Evolutionary conservation across 768 basidiomycete genomes (phyloP).

Genomic region (Inosperma sp.): DNA sequence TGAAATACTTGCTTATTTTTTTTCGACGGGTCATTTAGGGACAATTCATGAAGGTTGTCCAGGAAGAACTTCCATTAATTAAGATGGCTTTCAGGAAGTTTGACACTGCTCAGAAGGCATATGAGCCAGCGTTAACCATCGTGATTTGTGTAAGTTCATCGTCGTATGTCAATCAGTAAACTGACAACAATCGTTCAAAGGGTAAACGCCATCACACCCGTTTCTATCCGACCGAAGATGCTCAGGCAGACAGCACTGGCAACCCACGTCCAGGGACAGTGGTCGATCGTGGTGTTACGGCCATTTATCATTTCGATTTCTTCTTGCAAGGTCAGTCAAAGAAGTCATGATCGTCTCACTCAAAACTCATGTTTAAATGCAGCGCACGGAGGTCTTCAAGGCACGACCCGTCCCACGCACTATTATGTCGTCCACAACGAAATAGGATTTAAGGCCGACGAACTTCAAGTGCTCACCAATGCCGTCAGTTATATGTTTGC

Average conservation of each 20-base stretch:
- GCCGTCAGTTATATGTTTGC: slow-evolving; percentile 74
- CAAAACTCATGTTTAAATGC: background rate
- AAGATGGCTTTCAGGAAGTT: slow-evolving; percentile 53
- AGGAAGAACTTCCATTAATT: slow-evolving; percentile 62
- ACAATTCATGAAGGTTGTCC: slow-evolving; percentile 62
- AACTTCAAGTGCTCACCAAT: slow-evolving; percentile 67
- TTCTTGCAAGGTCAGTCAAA: slow-evolving; percentile 53
- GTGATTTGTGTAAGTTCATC: slow-evolving; percentile 64
- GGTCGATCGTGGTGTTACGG: slow-evolving; percentile 73
- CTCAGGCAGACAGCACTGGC: slow-evolving; percentile 55
- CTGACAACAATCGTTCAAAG: slow-evolving; percentile 15
- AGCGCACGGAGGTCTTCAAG: slow-evolving; percentile 75
- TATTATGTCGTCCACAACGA: slow-evolving; percentile 83
- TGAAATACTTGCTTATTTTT: slow-evolving; percentile 5
- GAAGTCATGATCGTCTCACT: background rate
- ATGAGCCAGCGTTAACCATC: slow-evolving; percentile 60
- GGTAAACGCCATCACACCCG: slow-evolving; percentile 54
- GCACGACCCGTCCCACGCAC: slow-evolving; percentile 70
- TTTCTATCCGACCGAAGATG: slow-evolving; percentile 56
- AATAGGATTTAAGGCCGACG: slow-evolving; percentile 61
- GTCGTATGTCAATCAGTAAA: slow-evolving; percentile 17
- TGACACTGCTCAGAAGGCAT: slow-evolving; percentile 34
- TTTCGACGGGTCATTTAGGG: slow-evolving; percentile 49
- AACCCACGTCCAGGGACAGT: slow-evolving; percentile 78
- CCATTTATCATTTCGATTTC: slow-evolving; percentile 63